Percentiles rank a stretch among this genome's conserved stretches.
Evolutionary conservation across 768 basidiomycete genomes (phyloP).

Genomic region (Gymnopilus junonius): DNA sequence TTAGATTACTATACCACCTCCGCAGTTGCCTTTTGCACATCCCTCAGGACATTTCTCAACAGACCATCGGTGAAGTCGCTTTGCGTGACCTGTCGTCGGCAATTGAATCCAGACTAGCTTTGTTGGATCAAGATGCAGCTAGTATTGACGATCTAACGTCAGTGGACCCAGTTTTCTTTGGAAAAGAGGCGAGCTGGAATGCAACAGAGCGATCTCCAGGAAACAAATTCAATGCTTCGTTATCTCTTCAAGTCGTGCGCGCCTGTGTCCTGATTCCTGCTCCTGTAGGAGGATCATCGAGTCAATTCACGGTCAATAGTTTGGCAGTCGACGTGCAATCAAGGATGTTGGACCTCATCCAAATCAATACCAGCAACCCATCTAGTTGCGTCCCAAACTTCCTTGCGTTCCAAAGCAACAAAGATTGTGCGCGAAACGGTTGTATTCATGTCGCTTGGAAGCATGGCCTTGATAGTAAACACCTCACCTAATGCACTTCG

Average conservation of each 20-base stretch:
- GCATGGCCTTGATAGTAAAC: conserved; percentile 46
- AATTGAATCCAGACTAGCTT: conserved; percentile 26
- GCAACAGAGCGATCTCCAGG: not conserved
- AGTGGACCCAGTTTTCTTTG: conserved; percentile 34
- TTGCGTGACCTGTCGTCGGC: conserved; percentile 38
- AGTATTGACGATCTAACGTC: conserved; percentile 32
- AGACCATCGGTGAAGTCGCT: conserved; percentile 15
- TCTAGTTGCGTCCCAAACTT: conserved; percentile 51
- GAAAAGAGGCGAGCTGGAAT: not conserved
- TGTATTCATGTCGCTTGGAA: conserved; percentile 42
- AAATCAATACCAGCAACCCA: conserved; percentile 25
- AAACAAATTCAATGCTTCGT: conserved; percentile 1
- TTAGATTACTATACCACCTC: conserved; percentile 81
- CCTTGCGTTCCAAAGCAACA: conserved; percentile 40
- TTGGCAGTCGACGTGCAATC: conserved; percentile 28
- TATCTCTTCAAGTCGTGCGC: conserved; percentile 32
- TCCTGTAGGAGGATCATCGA: conserved; percentile 34
- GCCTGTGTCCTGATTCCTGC: conserved; percentile 39
- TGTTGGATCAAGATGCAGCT: conserved; percentile 49
- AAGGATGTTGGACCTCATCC: conserved; percentile 29
- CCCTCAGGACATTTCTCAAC: conserved; percentile 23
- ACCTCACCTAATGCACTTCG: conserved; percentile 66
- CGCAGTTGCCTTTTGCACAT: conserved; percentile 60
- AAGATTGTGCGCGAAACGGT: conserved; percentile 34
- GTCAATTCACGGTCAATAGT: conserved; percentile 40